A percentile compares a stretch with the other conserved stretches of the same genome.
Evolutionary conservation across 345 rosid genomes (phyloP).

Genomic region (Passiflora organensis): DNA sequence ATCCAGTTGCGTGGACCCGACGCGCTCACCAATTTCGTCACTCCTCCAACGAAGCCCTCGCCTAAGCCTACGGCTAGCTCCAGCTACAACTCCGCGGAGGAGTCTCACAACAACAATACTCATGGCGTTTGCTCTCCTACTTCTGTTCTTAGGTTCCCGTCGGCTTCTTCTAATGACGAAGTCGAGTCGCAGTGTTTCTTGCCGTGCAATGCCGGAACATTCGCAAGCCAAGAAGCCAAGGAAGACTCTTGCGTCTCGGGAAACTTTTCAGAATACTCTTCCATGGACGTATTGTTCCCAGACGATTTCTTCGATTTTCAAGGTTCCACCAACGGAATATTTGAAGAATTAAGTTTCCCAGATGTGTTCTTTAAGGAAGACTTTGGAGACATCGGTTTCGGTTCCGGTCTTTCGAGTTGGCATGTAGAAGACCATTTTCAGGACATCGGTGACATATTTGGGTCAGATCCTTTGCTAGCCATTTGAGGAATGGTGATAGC

Average conservation of each 20-base stretch:
- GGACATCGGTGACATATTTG: slow-evolving; percentile 73
- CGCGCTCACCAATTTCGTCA: slow-evolving; percentile 82
- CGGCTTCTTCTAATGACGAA: slow-evolving; percentile 38
- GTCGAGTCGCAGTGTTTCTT: slow-evolving; percentile 23
- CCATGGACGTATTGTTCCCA: slow-evolving; percentile 29
- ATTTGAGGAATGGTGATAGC: slow-evolving; percentile 9
- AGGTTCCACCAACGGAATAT: slow-evolving; percentile 38
- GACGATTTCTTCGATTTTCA: slow-evolving; percentile 45
- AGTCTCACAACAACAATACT: slow-evolving; percentile 36
- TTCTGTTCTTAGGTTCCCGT: slow-evolving; percentile 66
- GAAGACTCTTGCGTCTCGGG: slow-evolving; percentile 34
- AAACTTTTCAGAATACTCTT: slow-evolving; percentile 30
- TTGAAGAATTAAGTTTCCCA: slow-evolving; percentile 30
- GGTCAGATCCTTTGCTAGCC: slow-evolving; percentile 59
- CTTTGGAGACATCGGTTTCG: slow-evolving; percentile 42
- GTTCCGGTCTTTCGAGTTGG: slow-evolving; percentile 47
- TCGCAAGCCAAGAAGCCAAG: slow-evolving; percentile 11
- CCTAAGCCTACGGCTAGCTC: slow-evolving; percentile 22
- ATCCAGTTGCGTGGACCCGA: slow-evolving; percentile 86
- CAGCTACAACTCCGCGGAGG: slow-evolving; percentile 43
- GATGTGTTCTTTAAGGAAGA: slow-evolving; percentile 30
- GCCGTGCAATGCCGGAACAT: too few relatives aligned
- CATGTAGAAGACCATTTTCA: slow-evolving; percentile 57
- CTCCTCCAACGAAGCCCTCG: slow-evolving; percentile 8
- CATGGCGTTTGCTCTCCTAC: slow-evolving; percentile 44